A percentile compares a stretch with the other conserved stretches of the same genome.
phyloP scores from a whole-genome alignment of 148 eudicot species.

The Arctostaphylos glauca region DNA sequence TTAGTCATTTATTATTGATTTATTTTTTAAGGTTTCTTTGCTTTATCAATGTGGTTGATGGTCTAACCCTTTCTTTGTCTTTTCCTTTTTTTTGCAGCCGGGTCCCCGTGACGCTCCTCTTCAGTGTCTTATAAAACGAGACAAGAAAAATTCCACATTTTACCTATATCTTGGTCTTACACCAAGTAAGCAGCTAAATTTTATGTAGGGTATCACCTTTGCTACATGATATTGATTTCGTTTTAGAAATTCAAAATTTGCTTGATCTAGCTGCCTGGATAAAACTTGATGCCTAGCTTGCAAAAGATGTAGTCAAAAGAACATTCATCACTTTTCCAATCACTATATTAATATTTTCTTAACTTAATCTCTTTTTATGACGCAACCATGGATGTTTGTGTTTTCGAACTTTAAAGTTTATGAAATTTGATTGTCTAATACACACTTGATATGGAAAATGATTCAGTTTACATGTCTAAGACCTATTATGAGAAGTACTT shows the following conservation, averaged over 20 bases:
- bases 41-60: not conserved
- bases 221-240: not conserved
- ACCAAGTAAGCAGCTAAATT: conserved; percentile 53
- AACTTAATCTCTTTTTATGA: not conserved
- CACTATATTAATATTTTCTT: not conserved
- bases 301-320: not conserved
- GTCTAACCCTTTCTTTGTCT: conserved; percentile 12
- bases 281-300: not conserved
- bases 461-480: not conserved
- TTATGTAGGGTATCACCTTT: not conserved
- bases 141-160: conserved; percentile 78
- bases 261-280: not conserved
- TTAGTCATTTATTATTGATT: not conserved
- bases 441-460: not conserved
- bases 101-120: conserved; percentile 81
- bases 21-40: not conserved
- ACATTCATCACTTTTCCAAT: not conserved
- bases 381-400: not conserved
- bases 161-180: conserved; percentile 79
- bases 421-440: not conserved
- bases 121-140: conserved; percentile 86
- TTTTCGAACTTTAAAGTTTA: too few species aligned
- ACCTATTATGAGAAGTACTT: not conserved
- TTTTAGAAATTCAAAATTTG: not conserved
- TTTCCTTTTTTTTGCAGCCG: conserved; percentile 50